Evolutionary conservation across 2,329 filamentous ascomycete species (phyloP).

Genomic region (Ophiognomonia clavigignenti-juglandacearum): DNA sequence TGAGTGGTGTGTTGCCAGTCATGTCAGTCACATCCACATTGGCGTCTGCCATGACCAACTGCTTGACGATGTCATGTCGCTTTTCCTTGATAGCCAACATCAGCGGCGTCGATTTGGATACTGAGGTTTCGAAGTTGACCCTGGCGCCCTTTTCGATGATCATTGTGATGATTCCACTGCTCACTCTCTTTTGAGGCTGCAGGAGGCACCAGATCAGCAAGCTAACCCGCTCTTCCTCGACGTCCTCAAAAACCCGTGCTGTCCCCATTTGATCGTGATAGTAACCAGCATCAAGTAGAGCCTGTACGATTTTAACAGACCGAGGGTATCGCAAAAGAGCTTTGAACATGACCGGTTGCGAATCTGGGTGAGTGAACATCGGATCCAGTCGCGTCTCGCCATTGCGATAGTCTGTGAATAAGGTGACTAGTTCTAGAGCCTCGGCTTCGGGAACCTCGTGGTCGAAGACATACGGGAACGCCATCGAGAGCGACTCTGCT

Average conservation of each 20-base stretch:
- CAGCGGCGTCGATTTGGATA: constrained; percentile 51
- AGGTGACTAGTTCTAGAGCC: constrained; percentile 42
- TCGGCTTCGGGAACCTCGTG: constrained; percentile 44
- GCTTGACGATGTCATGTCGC: constrained; percentile 52
- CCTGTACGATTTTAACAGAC: constrained; percentile 45
- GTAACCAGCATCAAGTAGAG: constrained; percentile 52
- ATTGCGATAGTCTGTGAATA: constrained; percentile 47
- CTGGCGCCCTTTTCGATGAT: constrained; percentile 52
- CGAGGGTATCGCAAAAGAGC: constrained; percentile 52
- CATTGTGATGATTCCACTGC: constrained; percentile 51
- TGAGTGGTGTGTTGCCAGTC: constrained; percentile 53
- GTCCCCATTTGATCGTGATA: constrained; percentile 52
- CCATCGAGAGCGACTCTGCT: constrained; percentile 43
- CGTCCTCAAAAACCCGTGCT: constrained; percentile 37
- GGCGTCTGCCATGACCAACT: constrained; percentile 52
- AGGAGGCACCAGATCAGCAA: constrained; percentile 57
- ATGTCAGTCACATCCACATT: constrained; percentile 55
- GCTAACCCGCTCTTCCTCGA: constrained; percentile 50
- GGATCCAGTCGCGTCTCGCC: constrained; percentile 46
- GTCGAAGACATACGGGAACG: constrained; percentile 53
- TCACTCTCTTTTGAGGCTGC: constrained; percentile 59
- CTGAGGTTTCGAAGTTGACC: constrained; percentile 48
- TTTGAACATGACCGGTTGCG: constrained; percentile 44
- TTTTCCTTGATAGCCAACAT: constrained; percentile 54
- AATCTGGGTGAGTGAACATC: constrained; percentile 37